These are phyloP conservation scores for Solidago caesia DNA, from an alignment of 129 eudicot genomes.

Conservation along the genomic window DNA sequence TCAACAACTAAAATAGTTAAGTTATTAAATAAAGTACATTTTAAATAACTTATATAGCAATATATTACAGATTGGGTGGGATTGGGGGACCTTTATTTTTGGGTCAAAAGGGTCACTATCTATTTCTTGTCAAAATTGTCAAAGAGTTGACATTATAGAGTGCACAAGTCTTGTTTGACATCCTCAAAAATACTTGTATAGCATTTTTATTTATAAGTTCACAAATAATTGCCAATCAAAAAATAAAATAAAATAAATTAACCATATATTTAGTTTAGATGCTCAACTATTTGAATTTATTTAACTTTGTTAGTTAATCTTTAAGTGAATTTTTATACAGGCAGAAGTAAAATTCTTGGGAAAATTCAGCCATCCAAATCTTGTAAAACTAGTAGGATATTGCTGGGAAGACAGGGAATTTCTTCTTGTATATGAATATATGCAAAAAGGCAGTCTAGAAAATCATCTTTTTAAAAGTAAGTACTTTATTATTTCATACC, in stretches of 20 bases:
- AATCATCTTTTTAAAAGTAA: slow-evolving; percentile 75
- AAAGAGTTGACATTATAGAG: slow-evolving; percentile 32
- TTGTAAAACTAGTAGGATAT: slow-evolving; percentile 64
- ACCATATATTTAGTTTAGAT: too few species aligned
- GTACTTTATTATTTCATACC: background rate
- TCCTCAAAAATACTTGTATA: slow-evolving; percentile 4
- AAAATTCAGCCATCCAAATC: slow-evolving; percentile 68
- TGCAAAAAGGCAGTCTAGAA: slow-evolving; percentile 77
- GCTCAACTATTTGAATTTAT: background rate
- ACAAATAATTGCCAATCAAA: too few species aligned
- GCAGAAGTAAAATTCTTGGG: slow-evolving; percentile 79
- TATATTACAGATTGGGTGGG: background rate
- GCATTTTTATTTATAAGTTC: too few species aligned
- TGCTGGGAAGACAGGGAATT: slow-evolving; percentile 71
- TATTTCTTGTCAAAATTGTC: background rate
- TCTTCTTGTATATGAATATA: slow-evolving; percentile 67
- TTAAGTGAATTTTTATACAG: slow-evolving; percentile 34
- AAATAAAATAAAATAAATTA: too few species aligned
- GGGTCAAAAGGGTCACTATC: slow-evolving; percentile 25
- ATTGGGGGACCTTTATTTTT: slow-evolving; percentile 6
- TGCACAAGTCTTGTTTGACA: slow-evolving; percentile 28
- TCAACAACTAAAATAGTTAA: background rate
- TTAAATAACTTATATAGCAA: background rate
- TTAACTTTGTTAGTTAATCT: background rate
- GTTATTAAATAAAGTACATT: background rate